Evolutionary conservation across 164 flowering plant genomes (phyloP).

Genomic region (Aristolochia fimbriata): DNA sequence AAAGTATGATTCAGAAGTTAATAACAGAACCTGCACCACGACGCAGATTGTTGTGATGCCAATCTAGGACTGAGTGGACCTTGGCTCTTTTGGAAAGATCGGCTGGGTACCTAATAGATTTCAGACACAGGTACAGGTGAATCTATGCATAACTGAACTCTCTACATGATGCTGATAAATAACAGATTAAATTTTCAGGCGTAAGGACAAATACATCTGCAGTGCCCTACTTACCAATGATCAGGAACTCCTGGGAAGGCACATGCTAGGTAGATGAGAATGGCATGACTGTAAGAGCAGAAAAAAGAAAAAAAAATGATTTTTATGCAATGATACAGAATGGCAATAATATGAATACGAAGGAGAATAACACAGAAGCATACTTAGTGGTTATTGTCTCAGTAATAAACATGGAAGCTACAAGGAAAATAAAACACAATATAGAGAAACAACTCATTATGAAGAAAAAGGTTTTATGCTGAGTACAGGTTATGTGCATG

Average conservation of each 20-base stretch:
- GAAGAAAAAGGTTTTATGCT: no score
- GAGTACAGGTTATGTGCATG: no score
- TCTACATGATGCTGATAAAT: no score
- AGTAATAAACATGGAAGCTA: no score
- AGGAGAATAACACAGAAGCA: no score
- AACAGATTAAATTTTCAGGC: no score
- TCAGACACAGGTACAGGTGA: background rate
- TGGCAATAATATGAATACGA: background rate
- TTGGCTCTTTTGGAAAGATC: constrained; percentile 75
- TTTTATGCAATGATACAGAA: background rate
- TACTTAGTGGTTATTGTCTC: no score
- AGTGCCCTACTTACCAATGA: constrained; percentile 52
- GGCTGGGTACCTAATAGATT: constrained; percentile 58
- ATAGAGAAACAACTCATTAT: no score
- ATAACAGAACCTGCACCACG: constrained; percentile 50
- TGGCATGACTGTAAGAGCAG: constrained; percentile 70
- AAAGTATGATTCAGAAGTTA: background rate
- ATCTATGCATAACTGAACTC: no score
- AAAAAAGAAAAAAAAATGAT: background rate
- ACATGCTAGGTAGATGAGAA: constrained; percentile 69
- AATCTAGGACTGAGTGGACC: constrained; percentile 74
- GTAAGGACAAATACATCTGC: background rate
- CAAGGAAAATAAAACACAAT: no score
- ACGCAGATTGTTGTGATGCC: constrained; percentile 90
- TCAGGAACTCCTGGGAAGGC: constrained; percentile 81